These are phyloP conservation scores for Gryganskiella cystojenkinii DNA, from an alignment of 192 early-diverging fungal genomes.

Conservation along the genomic window DNA sequence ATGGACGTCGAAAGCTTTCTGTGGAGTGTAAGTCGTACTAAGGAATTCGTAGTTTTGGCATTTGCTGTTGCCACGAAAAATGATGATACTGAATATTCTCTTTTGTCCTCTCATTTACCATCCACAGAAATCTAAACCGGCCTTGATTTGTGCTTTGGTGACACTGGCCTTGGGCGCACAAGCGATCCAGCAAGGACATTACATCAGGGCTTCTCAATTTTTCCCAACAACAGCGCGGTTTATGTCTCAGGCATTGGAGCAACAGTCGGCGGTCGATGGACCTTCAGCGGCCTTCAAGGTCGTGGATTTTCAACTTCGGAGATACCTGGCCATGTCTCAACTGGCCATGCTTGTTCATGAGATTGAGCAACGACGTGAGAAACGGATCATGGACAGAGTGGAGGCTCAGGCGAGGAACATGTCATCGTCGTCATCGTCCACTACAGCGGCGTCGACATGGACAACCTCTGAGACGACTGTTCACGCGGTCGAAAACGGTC, in stretches of 20 bases:
- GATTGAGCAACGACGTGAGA: conserved; percentile 17
- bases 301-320: conserved; percentile 10
- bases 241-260: background rate
- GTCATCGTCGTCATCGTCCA: background rate
- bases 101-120: background rate
- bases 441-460: background rate
- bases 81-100: background rate
- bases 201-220: background rate
- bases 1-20: conserved; percentile 15
- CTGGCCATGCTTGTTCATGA: conserved; percentile 28
- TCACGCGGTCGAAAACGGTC: conserved; percentile 2
- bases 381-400: background rate
- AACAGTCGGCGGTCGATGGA: too few relatives aligned
- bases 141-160: conserved; percentile 14
- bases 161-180: conserved; percentile 14
- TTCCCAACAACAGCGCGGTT: conserved; percentile 13
- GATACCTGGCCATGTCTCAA: conserved; percentile 10
- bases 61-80: too few relatives aligned
- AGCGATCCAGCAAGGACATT: conserved; percentile 8
- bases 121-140: conserved; percentile 21
- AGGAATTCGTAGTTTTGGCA: too few relatives aligned
- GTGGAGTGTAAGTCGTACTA: background rate
- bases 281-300: conserved; percentile 2
- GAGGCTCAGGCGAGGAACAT: background rate
- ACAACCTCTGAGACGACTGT: conserved; percentile 7